Evolutionary conservation across 306 rosid species (phyloP), one percentile per base, ranked within the genome.

Genomic region (Elaeagnus macrophylla): DNA sequence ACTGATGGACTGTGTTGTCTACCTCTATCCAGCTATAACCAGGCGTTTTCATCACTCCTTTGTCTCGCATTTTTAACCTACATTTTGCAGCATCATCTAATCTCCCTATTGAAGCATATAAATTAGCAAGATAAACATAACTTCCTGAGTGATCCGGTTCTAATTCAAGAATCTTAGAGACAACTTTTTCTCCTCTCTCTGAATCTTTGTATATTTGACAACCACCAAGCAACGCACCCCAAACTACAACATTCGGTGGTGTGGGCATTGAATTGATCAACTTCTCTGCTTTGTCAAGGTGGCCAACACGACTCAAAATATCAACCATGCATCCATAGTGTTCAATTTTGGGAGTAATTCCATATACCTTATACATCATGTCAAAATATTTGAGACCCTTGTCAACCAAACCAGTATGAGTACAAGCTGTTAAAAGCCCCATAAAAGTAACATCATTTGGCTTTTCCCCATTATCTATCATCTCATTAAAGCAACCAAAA

Each of bases 161-260:
- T 62, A 72, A 56, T 39, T 66, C 57, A 36, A 72, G 73, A 39
- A 72, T 72, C 32, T 8, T 60, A 5, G 37, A 46, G 10, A 61
- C 77, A 1, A 67, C 56, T 0, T 65, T 59, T 41, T 61, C 58
- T 4, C 77, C 73, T 66, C 77, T 58, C 32, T 61, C 11, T 12
- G 69, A 53, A 38, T 72, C 77, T 56, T 67, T 72, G 41, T 44
- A 67, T 37, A 56, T 72, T 20, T 48, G 49, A 51, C 77, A 72
- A 19, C 77, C 73, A 37, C 77, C 77, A 0, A 67, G 77, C 52
- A 72, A 68, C 25, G 77, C 72, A 37, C 77, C 77, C 77, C 77
- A 72, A 42, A 72, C 77, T 56, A 67, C 61, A 10, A 61, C 77
- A 67, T 72, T 72, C 7, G 77, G 77, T 44, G 25, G 48, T n/a